phyloP scores from a whole-genome alignment of 768 basidiomycete species.

The Lentinula lateritia region DNA sequence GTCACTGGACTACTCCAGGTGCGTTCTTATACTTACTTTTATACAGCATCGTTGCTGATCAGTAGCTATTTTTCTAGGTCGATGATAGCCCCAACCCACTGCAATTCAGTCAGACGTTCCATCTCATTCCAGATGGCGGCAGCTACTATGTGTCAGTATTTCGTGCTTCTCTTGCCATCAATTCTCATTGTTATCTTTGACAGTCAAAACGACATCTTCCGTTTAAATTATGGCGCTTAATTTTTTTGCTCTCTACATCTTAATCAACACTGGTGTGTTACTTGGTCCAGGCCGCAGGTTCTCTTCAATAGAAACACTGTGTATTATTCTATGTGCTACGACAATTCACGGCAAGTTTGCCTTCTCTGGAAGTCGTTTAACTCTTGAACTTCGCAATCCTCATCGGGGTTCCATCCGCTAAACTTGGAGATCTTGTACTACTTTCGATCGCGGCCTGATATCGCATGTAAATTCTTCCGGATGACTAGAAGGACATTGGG shows the following conservation, averaged over 20 bases:
- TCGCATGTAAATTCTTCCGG: neutral
- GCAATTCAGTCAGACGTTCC: conserved; percentile 91
- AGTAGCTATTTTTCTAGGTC: conserved; percentile 41
- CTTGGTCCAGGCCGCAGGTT: neutral
- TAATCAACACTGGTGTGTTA: neutral
- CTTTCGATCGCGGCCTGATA: neutral
- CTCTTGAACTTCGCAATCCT: neutral
- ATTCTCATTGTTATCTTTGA: neutral
- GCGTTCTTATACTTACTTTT: conserved; percentile 17
- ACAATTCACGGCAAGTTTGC: neutral
- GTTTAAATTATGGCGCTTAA: conserved; percentile 62
- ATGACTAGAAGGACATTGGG: neutral
- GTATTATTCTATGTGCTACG: neutral
- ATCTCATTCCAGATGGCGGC: conserved; percentile 68
- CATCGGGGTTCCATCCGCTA: neutral
- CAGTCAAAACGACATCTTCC: conserved; percentile 89
- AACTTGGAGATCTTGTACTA: too few relatives aligned
- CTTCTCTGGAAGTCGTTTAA: neutral
- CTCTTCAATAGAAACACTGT: neutral
- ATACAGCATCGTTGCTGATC: neutral
- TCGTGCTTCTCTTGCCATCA: neutral
- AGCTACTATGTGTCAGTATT: conserved; percentile 80
- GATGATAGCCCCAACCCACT: conserved; percentile 79
- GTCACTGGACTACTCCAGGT: conserved; percentile 87
- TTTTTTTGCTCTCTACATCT: neutral